phyloP scores from a whole-genome alignment of 257 asterid species.

The Solanum chmielewskii region DNA sequence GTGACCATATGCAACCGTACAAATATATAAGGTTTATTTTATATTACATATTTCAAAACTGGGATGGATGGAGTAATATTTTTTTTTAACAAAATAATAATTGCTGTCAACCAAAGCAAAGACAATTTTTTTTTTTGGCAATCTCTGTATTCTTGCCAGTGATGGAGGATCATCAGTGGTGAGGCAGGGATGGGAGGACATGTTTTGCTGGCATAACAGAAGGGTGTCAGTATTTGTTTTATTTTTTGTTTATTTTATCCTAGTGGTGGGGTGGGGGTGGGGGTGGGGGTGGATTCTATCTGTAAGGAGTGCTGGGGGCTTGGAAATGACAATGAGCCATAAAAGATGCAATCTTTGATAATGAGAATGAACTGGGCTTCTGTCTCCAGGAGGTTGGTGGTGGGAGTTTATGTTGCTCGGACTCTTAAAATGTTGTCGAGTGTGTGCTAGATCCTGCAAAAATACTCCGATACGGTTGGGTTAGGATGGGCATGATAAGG shows the following conservation, averaged over 20 bases:
- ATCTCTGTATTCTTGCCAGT: background rate
- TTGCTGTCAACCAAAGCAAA: background rate
- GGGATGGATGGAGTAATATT: background rate
- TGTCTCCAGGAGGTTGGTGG: background rate
- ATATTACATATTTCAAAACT: background rate
- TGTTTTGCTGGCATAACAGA: background rate
- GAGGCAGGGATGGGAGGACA: slow-evolving; percentile 14
- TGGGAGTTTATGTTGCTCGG: background rate
- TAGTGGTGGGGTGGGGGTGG: slow-evolving; percentile 32
- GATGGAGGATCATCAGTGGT: background rate
- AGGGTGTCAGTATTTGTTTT: slow-evolving; percentile 10
- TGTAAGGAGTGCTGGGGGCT: slow-evolving; percentile 8
- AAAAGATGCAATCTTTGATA: background rate
- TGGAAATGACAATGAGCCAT: slow-evolving; percentile 9
- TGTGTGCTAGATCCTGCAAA: background rate
- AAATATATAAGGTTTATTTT: background rate
- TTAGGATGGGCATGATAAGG: background rate
- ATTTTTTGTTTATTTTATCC: slow-evolving; percentile 48
- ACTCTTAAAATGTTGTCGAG: background rate
- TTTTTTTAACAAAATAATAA: background rate
- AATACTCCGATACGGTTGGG: background rate
- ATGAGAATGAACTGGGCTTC: background rate
- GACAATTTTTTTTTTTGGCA: background rate
- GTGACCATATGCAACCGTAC: background rate
- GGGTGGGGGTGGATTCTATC: slow-evolving; percentile 28